Evolutionary conservation across 352 stramenopile genomes (phyloP), one percentile per base, ranked within the genome.

Genomic region (Globisporangium nunn): DNA sequence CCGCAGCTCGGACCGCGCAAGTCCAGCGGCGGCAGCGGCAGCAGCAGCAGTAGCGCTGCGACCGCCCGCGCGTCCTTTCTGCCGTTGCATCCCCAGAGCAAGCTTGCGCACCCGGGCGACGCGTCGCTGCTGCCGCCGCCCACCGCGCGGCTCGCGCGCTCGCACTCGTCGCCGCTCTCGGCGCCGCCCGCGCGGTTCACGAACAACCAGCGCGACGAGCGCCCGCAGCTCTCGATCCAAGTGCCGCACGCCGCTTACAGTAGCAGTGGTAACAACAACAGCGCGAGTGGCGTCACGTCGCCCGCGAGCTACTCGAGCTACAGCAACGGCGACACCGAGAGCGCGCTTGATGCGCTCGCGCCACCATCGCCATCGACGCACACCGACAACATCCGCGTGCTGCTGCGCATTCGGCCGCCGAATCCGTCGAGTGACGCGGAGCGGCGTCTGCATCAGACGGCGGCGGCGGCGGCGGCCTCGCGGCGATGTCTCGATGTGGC

Each of bases 351-450:
- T 29, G 52, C 68, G 50, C 45, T 63, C 35, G 45, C 59, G 30
- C 46, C 57, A 0, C 37, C 50, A 17, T 52, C 60, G 1, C 49
- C 54, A 15, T 53, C 64, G 40, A 52, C 56, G 28, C 57, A 70
- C 30, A 59, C 61, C 18, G 79, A 91, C 55, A 91, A 74, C 46
- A 91, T 91, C 52, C 81, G 81, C 46, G 80, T 87, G 17, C 39
- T 91, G 54, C 56, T 91, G n/a, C 77, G 81, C 29, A 87, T 91
- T 52, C 67, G 74, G 4, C 74, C 74, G 55, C 52, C 69, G 53
- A 54, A 62, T 40, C 50, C 37, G 11, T 17, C 37, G 37, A 17
- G 37, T 14, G 37, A 43, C 37, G 37, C 37, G 11, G 35, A 40
- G 1, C 35, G 35, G 35, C 37, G 37, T 12, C 37, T 17, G 37